Conservation (phyloP, 495 filamentous ascomycete species). For the Annulohypoxylon bovei region DNA sequence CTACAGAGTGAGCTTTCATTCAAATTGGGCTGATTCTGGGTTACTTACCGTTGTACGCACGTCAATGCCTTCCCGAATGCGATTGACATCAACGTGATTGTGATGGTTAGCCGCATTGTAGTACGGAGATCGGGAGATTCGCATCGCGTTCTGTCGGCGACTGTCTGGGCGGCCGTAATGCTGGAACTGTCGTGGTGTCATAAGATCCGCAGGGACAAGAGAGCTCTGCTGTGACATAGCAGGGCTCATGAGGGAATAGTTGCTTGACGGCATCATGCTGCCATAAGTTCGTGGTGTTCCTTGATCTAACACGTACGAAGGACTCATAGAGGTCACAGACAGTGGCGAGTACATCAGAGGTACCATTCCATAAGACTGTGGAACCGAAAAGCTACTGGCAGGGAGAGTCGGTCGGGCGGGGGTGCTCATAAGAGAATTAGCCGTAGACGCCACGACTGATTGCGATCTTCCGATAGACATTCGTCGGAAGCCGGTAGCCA, state of each 20-base stretch:
- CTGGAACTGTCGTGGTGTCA: slow-evolving; percentile 44
- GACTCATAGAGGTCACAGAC: slow-evolving; percentile 35
- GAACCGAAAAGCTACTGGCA: slow-evolving; percentile 27
- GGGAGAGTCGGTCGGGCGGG: slow-evolving; percentile 49
- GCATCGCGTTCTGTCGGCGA: slow-evolving; percentile 55
- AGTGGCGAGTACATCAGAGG: slow-evolving; percentile 49
- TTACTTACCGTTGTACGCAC: slow-evolving; percentile 75
- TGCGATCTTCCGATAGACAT: slow-evolving; percentile 42
- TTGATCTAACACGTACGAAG: slow-evolving; percentile 50
- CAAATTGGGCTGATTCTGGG: slow-evolving; percentile 1
- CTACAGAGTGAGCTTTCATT: slow-evolving; percentile 53
- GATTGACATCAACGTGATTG: slow-evolving; percentile 72
- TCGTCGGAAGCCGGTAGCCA: slow-evolving; percentile 35
- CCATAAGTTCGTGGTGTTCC: slow-evolving; percentile 47
- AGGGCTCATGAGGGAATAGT: slow-evolving; percentile 49
- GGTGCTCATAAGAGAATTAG: slow-evolving; percentile 46
- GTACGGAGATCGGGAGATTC: slow-evolving; percentile 52
- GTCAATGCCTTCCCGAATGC: slow-evolving; percentile 73
- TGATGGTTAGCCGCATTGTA: slow-evolving; percentile 62
- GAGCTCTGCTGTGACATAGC: slow-evolving; percentile 38
- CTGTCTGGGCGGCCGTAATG: slow-evolving; percentile 40
- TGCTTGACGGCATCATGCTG: slow-evolving; percentile 41
- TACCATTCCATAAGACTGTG: slow-evolving; percentile 47
- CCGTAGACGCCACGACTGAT: slow-evolving; percentile 25
- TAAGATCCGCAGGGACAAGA: slow-evolving; percentile 28